Conservation (phyloP, 192 early-diverging fungal genomes). For the Coemansia pectinata region DNA sequence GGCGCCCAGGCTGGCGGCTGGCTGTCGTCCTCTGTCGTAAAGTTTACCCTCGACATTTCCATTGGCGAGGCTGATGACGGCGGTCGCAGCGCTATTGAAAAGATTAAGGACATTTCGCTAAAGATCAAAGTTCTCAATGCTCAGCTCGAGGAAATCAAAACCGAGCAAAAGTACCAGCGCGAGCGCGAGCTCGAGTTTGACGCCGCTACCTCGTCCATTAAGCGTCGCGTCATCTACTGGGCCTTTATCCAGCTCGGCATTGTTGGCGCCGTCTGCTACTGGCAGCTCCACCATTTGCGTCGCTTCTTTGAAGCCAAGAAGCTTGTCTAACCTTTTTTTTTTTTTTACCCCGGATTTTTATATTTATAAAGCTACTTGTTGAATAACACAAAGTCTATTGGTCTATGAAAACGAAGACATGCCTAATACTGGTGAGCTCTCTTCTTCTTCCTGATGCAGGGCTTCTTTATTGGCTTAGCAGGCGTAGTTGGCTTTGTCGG, state of each 20-base stretch:
- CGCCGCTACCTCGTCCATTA: conserved; percentile 79
- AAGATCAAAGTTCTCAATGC: conserved; percentile 81
- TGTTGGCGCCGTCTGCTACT: conserved; percentile 72
- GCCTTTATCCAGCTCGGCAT: conserved; percentile 83
- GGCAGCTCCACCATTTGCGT: conserved; percentile 87
- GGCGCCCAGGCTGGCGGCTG: conserved; percentile 61
- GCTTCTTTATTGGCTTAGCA: background rate
- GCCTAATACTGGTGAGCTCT: background rate
- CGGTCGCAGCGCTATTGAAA: conserved; percentile 47
- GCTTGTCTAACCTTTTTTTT: conserved; percentile 61
- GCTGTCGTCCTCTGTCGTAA: conserved; percentile 62
- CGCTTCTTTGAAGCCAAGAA: conserved; percentile 91
- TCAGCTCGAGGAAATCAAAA: conserved; percentile 76
- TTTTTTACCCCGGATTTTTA: background rate
- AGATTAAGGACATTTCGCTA: conserved; percentile 63
- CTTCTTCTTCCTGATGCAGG: background rate
- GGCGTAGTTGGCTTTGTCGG: no score
- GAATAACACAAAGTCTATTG: background rate
- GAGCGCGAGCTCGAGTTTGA: conserved; percentile 92
- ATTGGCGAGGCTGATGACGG: conserved; percentile 68
- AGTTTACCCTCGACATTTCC: conserved; percentile 63
- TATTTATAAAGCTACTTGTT: background rate
- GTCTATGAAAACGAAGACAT: background rate
- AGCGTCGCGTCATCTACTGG: conserved; percentile 83
- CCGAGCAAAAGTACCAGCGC: conserved; percentile 88